Evolutionary conservation across 352 stramenopile genomes (phyloP), one percentile per base, ranked within the genome.

Genomic region (Globisporangium lucens): DNA sequence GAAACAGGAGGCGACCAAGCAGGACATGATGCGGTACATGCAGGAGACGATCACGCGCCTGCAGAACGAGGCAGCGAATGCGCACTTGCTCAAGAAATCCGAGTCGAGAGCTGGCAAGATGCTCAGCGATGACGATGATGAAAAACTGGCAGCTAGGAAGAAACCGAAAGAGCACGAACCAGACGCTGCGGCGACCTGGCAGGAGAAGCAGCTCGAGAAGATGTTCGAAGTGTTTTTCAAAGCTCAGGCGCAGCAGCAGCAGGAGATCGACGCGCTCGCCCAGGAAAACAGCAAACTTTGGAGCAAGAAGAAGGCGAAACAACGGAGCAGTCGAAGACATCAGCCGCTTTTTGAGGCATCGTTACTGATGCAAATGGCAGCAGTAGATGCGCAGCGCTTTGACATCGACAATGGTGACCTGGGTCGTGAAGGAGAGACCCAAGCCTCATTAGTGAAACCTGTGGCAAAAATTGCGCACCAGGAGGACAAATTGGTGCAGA

Each of bases 11-110:
- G 58, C 72, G 15, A 77, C 70, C 17, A 89, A 88, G 62, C 75
- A 83, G 15, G 87, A 93, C 59, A 80, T 92, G 71, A 76, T 80
- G 59, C 75, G 77, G 20, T 89, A 89, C 58, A 89, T 82, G 1
- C 76, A 91, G 49, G 75, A 90, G 46, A 71, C 82, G 6, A 75
- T 90, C 46, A 63, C 68, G 3, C 73, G 72, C 1, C 63, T 87
- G 35, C 75, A 89, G 60, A 66, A 71, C 0, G 82, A 89, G 35
- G 64, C 67, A 36, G 63, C 56, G 5, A 78, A 80, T 56, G 66
- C 77, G 1, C 69, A 72, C 17, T 22, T 74, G 7, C 20, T 74
- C 7, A 67, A 43, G 67, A 76, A 65, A 56, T 0, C 58, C 0
- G n/a, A 24, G 4, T 87, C 82, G 12, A 68, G 73, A 0, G 72